Conservation (phyloP, 2,329 filamentous ascomycete genomes). For the Phialemonium atrogriseum region DNA sequence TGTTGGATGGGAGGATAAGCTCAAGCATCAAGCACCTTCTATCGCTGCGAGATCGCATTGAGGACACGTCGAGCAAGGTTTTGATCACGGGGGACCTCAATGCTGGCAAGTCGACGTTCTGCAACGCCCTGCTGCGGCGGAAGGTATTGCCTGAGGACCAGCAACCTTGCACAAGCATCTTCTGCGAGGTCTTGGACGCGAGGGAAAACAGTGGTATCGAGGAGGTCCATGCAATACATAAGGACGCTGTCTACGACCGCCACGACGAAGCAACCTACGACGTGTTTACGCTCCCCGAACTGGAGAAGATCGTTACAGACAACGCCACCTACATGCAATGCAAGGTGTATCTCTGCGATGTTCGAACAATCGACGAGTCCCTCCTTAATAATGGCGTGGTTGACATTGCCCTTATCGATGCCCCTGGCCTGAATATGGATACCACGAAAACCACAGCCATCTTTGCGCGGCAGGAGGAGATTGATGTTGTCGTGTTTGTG, state of each 20-base stretch:
- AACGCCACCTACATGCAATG: constrained; percentile 86
- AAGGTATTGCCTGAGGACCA: constrained; percentile 95
- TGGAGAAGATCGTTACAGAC: constrained; percentile 86
- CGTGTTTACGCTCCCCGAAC: constrained; percentile 66
- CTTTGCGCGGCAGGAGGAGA: constrained; percentile 95
- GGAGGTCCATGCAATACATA: constrained; percentile 92
- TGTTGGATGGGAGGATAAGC: constrained; percentile 89
- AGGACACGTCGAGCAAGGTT: constrained; percentile 96
- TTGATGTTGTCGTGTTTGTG: constrained; percentile 97
- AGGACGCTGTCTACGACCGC: constrained; percentile 69
- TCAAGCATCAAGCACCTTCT: constrained; percentile 88
- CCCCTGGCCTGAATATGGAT: constrained; percentile 89
- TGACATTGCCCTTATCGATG: constrained; percentile 95
- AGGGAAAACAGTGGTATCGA: constrained; percentile 85
- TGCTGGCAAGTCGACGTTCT: constrained; percentile 97
- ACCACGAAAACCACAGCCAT: constrained; percentile 96
- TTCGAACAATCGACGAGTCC: constrained; percentile 82
- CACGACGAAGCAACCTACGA: constrained; percentile 93
- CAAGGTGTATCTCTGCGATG: constrained; percentile 94
- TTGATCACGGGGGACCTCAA: constrained; percentile 93
- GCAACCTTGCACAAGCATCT: constrained; percentile 96
- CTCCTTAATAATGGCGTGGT: constrained; percentile 95
- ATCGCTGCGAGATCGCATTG: constrained; percentile 82
- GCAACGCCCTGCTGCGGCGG: constrained; percentile 87
- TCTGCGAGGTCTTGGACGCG: constrained; percentile 92